phyloP scores from a whole-genome alignment of 768 basidiomycete species.

The Suillus subaureus region DNA sequence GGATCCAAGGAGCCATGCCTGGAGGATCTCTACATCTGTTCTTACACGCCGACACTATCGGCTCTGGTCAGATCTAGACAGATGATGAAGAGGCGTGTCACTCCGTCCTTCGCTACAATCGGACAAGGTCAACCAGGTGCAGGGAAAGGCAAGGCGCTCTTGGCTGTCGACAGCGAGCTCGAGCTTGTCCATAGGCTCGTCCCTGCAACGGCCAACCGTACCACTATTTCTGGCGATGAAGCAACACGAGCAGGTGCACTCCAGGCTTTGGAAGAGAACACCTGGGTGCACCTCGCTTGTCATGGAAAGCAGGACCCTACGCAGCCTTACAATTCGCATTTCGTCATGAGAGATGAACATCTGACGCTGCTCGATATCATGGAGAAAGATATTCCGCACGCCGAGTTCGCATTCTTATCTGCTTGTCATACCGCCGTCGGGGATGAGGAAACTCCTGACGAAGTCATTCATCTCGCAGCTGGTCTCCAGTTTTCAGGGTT shows the following conservation, averaged over 20 bases:
- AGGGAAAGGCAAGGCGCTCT: background rate
- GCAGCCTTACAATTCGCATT: constrained; percentile 16
- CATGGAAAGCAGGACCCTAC: constrained; percentile 14
- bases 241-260: constrained; percentile 6
- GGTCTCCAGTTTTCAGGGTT: constrained; percentile 23
- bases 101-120: constrained; percentile 5
- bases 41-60: constrained; percentile 15
- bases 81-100: background rate
- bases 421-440: constrained; percentile 28
- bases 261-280: background rate
- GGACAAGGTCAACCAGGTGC: constrained; percentile 7
- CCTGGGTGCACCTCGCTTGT: constrained; percentile 25
- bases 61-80: constrained; percentile 15
- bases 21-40: constrained; percentile 12
- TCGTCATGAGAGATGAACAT: constrained; percentile 2
- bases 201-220: constrained; percentile 4
- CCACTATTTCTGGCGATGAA: background rate
- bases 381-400: background rate
- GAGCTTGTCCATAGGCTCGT: constrained; percentile 22
- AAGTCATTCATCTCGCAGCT: constrained; percentile 25
- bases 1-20: background rate
- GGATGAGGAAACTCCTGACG: constrained; percentile 16
- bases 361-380: constrained; percentile 9
- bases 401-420: constrained; percentile 19
- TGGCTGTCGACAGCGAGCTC: constrained; percentile 7